Evolutionary conservation across 2,329 filamentous ascomycete genomes (phyloP), one percentile per base, ranked within the genome.

Genomic region (Fusarium oxysporum): DNA sequence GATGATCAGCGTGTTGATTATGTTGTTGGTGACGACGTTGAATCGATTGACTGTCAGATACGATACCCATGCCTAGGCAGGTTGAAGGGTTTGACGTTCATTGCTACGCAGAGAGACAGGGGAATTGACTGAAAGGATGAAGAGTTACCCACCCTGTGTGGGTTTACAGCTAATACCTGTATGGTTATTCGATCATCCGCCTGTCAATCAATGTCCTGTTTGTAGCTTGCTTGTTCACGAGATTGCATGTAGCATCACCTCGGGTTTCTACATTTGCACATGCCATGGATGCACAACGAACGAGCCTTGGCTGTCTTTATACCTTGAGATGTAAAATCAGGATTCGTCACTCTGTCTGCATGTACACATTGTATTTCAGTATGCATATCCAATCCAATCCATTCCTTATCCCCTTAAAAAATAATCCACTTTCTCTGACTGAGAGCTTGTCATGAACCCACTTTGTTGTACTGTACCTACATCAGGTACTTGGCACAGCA

Each of bases 91-190:
- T 64, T n/a, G 45, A 50, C 28, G 37, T 65, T 50, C 19, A 32
- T 59, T 45, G 33, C 47, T 30, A 60, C 28, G 47, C 8, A 50
- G 14, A 44, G 28, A 33, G 21, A 58, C 62, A 67, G 62, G 51
- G 51, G 50, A 37, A 21, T 47, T 63, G 47, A 35, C 25, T 50
- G 47, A 23, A 44, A 50, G 50, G 35, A 50, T 41, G 41, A 62
- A 60, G 37, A 62, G n/a, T 30, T 68, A 70, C 47, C 65, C 60
- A 66, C 70, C 65, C 54, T 70, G 70, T 73, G 47, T 28, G 47
- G 65, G 50, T 30, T 35, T 68, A 30, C 21, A 45, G 16, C 32
- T 37, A 30, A 40, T 54, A 44, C 35, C 43, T 55, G 25, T 54
- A 43, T 45, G 47, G 64, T 33, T 68, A 62, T 68, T 68, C 32